phyloP scores from a whole-genome alignment of 768 basidiomycete species.

The Mycena maculata region DNA sequence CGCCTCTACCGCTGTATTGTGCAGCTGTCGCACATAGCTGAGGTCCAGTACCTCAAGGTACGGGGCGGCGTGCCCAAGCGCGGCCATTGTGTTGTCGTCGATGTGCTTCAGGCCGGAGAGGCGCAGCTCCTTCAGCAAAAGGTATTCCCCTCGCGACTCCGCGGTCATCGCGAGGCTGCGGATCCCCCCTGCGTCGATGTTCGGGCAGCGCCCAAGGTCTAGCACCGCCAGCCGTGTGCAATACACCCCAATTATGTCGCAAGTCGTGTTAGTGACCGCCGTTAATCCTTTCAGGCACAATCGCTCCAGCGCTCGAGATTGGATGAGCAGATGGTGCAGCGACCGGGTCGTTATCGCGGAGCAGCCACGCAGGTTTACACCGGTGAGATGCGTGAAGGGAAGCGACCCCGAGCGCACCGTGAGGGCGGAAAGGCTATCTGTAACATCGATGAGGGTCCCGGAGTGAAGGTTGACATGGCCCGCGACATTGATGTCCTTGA shows the following conservation, averaged over 20 bases:
- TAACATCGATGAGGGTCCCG: constrained; percentile 62
- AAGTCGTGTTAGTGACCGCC: constrained; percentile 80
- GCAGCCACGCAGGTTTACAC: constrained; percentile 81
- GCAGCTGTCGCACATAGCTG: constrained; percentile 76
- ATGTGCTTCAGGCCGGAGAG: constrained; percentile 75
- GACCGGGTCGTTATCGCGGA: constrained; percentile 70
- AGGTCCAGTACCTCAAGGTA: constrained; percentile 84
- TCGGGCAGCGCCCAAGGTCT: constrained; percentile 78
- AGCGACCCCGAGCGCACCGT: constrained; percentile 47
- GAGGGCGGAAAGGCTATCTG: constrained; percentile 64
- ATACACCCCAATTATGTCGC: constrained; percentile 70
- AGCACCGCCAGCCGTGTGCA: constrained; percentile 69
- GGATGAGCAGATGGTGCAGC: constrained; percentile 75
- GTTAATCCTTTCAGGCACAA: constrained; percentile 76
- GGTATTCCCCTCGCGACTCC: constrained; percentile 56
- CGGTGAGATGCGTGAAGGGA: constrained; percentile 74
- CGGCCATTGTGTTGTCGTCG: constrained; percentile 69
- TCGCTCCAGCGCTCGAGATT: constrained; percentile 67
- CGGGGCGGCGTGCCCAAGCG: constrained; percentile 75
- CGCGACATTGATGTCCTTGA: constrained; percentile 68
- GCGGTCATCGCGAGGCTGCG: constrained; percentile 58
- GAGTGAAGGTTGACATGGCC: constrained; percentile 68
- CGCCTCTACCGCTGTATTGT: constrained; percentile 80
- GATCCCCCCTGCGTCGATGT: constrained; percentile 75
- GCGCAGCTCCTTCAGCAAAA: constrained; percentile 71